Base-by-base conservation (phyloP, 371 early-diverging fungal species). In the Mucor irregularis region DNA sequence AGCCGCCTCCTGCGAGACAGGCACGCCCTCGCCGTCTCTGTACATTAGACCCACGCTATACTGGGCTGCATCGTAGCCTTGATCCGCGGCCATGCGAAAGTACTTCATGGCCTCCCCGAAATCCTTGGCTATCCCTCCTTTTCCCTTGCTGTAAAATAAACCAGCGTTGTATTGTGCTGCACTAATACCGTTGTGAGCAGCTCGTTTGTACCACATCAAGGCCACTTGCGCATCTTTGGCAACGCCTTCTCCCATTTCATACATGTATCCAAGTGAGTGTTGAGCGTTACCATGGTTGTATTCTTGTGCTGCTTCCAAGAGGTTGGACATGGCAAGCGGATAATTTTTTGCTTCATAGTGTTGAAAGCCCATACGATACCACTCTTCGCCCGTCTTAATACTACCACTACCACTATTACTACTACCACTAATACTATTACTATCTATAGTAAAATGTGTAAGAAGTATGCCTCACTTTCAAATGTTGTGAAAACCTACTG, bases 11-110 rank as follows among this genome's bases (percentile, higher is more conserved):
- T 80, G 71, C 44, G 81, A 62, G 53, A 75, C 69, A 13, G 55
- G 57, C 28, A 89, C 73, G 13, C 87, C 91, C n/a, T 88, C 67
- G 17, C 88, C 89, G 60, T 87, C 85, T 54, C 85, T 84, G 59
- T 84, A 91, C 59, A 89, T 90, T 26, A 87, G 93, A 2, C 94
- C 97, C 16, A 95, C 76, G 5, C 90, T 88, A 51, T 91, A 91
- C 57, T 90, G 84, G 5, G 90, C 95, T 3, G 90, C 71, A 3
- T 90, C 75, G 47, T 89, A 87, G 5, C 88, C 90, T 64, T 82
- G 83, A 55, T 82, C 68, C 16, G 90, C 89, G 3, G 85, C 75
- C 34, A 71, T 65, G 17, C 78, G 59, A 64, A 87, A 90, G 86
- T 88, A 92, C 43, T 74, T 73, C 58, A 92, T 76, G 6, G 92